These are phyloP conservation scores for Penicillium pulvis DNA, from an alignment of 495 filamentous ascomycete species.

Conservation along the genomic window DNA sequence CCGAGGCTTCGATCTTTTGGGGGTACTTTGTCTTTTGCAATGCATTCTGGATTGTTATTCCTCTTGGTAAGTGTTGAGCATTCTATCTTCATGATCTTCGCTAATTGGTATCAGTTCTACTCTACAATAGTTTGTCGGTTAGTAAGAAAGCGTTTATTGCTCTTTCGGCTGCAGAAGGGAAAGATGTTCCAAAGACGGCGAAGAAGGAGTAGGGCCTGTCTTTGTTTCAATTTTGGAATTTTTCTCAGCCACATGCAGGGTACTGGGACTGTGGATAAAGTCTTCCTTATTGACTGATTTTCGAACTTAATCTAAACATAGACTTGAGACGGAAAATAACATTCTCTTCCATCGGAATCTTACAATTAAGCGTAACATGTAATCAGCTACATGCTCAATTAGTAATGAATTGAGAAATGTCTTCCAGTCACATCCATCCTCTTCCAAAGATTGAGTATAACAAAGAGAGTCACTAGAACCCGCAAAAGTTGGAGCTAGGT, in stretches of 20 bases:
- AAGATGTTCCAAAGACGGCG: neutral
- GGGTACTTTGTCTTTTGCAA: constrained; percentile 86
- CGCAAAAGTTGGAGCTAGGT: neutral
- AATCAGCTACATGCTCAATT: neutral
- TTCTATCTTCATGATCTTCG: neutral
- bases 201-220: neutral
- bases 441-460: neutral
- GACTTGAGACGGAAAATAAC: neutral
- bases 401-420: neutral
- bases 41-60: constrained; percentile 80
- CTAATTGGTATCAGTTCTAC: neutral
- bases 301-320: neutral
- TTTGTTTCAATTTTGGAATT: neutral
- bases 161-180: neutral
- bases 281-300: too few species aligned
- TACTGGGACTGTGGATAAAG: neutral
- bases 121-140: constrained; percentile 1
- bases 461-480: neutral
- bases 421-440: neutral
- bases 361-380: neutral
- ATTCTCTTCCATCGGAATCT: neutral
- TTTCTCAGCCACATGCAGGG: neutral
- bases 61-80: constrained; percentile 49
- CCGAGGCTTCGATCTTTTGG: constrained; percentile 84
- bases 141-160: constrained; percentile 5